Conservation (phyloP, 1,284 basidiomycete species). For the Malassezia equina region DNA sequence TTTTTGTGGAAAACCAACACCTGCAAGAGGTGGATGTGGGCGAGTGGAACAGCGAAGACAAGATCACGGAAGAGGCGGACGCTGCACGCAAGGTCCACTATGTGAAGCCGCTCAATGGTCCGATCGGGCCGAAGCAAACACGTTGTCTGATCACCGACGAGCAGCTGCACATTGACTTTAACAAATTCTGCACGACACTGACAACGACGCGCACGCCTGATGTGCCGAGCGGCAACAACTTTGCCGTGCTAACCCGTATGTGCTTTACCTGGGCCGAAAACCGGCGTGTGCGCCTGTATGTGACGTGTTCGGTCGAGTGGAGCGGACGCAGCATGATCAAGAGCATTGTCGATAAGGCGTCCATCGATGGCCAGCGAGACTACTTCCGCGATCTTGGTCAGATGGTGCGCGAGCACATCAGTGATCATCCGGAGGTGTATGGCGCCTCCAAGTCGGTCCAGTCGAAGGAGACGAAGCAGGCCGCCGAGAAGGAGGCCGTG, state of each 20-base stretch:
- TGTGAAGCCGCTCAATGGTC: conserved; percentile 80
- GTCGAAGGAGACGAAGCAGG: not conserved
- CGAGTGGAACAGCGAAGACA: conserved; percentile 51
- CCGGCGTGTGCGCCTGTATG: conserved; percentile 65
- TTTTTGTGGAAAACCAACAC: conserved; percentile 77
- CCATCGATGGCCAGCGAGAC: conserved; percentile 83
- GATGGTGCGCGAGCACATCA: conserved; percentile 53
- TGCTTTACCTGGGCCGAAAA: conserved; percentile 86
- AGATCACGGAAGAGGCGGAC: not conserved
- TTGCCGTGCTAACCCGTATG: conserved; percentile 82
- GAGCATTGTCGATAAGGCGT: conserved; percentile 83
- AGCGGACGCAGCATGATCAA: conserved; percentile 91
- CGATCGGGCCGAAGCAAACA: conserved; percentile 84
- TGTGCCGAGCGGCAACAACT: conserved; percentile 82
- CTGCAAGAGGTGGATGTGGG: conserved; percentile 52
- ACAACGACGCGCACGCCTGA: conserved; percentile 90
- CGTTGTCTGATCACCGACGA: conserved; percentile 88
- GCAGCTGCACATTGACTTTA: conserved; percentile 67
- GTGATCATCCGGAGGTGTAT: not conserved
- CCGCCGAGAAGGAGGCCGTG: not conserved
- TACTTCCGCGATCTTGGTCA: conserved; percentile 76
- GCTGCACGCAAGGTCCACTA: conserved; percentile 74
- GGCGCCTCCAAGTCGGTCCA: not conserved
- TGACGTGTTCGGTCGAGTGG: conserved; percentile 91
- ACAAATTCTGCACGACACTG: conserved; percentile 69